Evolutionary conservation across 331 rosid species (phyloP).

Genomic region (Telfairia occidentalis): DNA sequence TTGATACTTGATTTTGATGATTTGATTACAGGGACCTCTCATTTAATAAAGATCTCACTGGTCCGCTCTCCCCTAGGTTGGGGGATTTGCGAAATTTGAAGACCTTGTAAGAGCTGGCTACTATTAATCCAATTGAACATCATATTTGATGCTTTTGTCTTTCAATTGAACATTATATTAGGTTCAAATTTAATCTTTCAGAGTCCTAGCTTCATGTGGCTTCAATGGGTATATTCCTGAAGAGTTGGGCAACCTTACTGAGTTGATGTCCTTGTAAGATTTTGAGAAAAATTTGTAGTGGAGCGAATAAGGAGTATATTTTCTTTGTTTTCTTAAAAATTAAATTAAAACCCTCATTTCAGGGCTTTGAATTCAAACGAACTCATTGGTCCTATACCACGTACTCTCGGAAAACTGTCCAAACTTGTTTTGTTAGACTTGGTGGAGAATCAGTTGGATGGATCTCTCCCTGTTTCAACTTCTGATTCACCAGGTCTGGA

Average conservation of each 20-base stretch:
- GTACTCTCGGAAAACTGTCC: slow-evolving; percentile 24
- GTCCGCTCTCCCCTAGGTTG: slow-evolving; percentile 40
- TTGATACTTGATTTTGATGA: neutral
- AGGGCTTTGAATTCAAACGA: slow-evolving; percentile 36
- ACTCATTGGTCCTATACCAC: slow-evolving; percentile 46
- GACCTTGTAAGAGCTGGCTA: slow-evolving; percentile 49
- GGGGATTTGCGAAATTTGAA: slow-evolving; percentile 44
- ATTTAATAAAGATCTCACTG: slow-evolving; percentile 46
- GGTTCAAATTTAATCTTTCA: slow-evolving; percentile 21
- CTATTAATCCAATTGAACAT: neutral
- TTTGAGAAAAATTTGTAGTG: neutral
- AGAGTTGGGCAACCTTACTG: slow-evolving; percentile 56
- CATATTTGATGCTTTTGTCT: neutral
- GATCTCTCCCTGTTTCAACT: slow-evolving; percentile 19
- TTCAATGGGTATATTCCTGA: slow-evolving; percentile 72
- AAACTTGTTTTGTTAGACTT: slow-evolving; percentile 22
- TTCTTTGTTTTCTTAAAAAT: neutral
- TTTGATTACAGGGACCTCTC: slow-evolving; percentile 63
- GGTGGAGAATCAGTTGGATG: slow-evolving; percentile 15
- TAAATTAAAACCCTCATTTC: neutral
- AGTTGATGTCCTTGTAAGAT: slow-evolving; percentile 61
- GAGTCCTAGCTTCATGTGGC: slow-evolving; percentile 73
- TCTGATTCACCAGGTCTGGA: slow-evolving; percentile 49
- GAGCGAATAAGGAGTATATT: too few relatives aligned
- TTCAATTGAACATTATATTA: neutral